phyloP scores from a whole-genome alignment of 2,329 filamentous ascomycete genomes.

The Ceratocystis harringtonii region DNA sequence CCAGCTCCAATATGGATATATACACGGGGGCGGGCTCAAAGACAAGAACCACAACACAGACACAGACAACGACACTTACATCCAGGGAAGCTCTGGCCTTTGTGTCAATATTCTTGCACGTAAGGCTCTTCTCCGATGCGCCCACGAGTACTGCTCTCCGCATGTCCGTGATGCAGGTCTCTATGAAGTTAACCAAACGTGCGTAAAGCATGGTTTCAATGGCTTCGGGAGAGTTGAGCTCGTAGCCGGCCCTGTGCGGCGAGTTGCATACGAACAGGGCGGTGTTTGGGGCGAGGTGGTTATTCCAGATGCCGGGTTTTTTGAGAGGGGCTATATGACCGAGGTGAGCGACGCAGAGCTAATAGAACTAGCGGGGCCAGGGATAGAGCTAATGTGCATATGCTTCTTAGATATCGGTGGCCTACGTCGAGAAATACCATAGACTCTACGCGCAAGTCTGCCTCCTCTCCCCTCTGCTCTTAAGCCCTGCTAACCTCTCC shows the following conservation, averaged over 20 bases:
- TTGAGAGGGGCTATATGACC: conserved; percentile 13
- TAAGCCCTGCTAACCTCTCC: not conserved
- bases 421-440: conserved; percentile 18
- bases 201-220: conserved; percentile 21
- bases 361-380: not conserved
- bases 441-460: not conserved
- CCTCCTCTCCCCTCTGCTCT: not conserved
- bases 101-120: conserved; percentile 10
- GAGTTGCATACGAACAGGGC: conserved; percentile 5
- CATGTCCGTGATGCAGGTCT: conserved; percentile 21
- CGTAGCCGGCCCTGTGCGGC: not conserved
- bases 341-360: conserved; percentile 1
- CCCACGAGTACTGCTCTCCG: conserved; percentile 25
- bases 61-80: not conserved
- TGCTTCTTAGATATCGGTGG: conserved; percentile 26
- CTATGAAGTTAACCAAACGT: conserved; percentile 25
- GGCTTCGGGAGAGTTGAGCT: not conserved
- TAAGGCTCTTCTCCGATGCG: conserved; percentile 22
- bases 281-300: conserved; percentile 9
- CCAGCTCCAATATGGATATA: not conserved
- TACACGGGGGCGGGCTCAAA: not conserved
- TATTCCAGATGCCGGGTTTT: conserved; percentile 12
- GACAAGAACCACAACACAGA: not conserved
- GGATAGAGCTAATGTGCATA: not conserved
- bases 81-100: not conserved